Percentiles rank a stretch among this genome's conserved stretches.
Evolutionary conservation across 352 stramenopile species (phyloP).

Genomic region (Stephanocyclus meneghinianus): DNA sequence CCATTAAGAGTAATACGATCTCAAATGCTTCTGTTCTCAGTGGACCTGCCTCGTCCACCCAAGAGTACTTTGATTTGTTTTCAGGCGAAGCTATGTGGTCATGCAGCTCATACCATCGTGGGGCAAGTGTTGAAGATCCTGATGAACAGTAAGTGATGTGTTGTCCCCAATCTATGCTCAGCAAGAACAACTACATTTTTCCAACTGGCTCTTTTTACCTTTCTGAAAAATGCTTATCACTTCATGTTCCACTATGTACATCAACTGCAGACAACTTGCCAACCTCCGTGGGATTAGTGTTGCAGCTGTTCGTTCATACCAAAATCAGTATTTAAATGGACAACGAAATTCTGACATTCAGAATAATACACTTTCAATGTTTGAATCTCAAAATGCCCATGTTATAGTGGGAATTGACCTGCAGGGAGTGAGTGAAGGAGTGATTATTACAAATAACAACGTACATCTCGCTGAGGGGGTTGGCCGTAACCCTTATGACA

Average conservation of each 20-base stretch:
- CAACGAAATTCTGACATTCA: slow-evolving; percentile 18
- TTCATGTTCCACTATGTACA: no score
- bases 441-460: not conserved
- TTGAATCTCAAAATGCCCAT: slow-evolving; percentile 13
- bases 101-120: not conserved
- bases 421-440: not conserved
- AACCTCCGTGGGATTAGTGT: not conserved
- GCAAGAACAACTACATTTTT: no score
- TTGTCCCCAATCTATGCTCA: no score
- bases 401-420: slow-evolving; percentile 20
- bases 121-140: no score
- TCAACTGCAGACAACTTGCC: not conserved
- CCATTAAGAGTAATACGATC: slow-evolving; percentile 33
- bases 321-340: no score
- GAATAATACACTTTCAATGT: not conserved
- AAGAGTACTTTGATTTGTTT: slow-evolving; percentile 12
- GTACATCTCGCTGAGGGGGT: not conserved
- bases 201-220: no score
- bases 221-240: no score
- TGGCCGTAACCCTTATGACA: not conserved
- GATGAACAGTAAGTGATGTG: no score
- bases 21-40: slow-evolving; percentile 18
- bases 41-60: not conserved
- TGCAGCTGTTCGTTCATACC: slow-evolving; percentile 7
- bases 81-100: slow-evolving; percentile 8